Base-by-base conservation (phyloP, 805 yeast species). In the Metschnikowia anglica region DNA sequence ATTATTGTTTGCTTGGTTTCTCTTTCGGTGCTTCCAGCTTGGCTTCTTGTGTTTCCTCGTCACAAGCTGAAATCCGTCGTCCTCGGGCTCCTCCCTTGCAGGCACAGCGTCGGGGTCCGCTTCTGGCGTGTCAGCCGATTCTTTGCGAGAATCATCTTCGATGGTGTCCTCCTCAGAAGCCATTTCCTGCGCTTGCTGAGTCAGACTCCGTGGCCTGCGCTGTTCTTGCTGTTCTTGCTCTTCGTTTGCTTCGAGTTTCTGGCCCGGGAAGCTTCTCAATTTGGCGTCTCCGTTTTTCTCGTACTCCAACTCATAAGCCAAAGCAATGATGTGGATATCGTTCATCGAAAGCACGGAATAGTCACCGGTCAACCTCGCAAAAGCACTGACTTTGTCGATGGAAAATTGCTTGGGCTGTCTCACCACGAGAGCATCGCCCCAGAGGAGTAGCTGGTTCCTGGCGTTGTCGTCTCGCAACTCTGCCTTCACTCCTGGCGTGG, bases 351-450 rank as follows among this genome's bases (percentile, higher is more conserved):
- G 73, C 3, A 91, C 99, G 3, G 85, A 69, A 51, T 73, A 85
- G 69, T 93, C 99, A 61, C 99, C 99, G 1, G 98, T 90, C 37
- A 85, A 68, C 56, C 77, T 83, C 10, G 98, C 83, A 66, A 93
- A 91, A 4, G 76, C 80, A 5, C 77, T 68, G 8, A 89, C 95
- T 47, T 74, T 76, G 47, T 77, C 77, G 28, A 91, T 76, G 27
- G 75, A 76, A 26, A 66, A 80, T 5, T 77, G 68, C 42, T 72
- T 77, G 3, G 99, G 99, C 53, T 90, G 97, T 64, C 89, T 77
- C 12, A 85, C 69, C 43, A 70, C 67, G 39, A 93, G 68, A 11
- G 66, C 63, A 35, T 87, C 90, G 19, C 82, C 86, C 96, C 97
- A 89, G 8, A 90, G 69, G 4, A 79, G 68, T 33, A 93, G 68